Evolutionary conservation across 1,139 yeast genomes (phyloP).

Genomic region (Sugiyamaella neomexicana): DNA sequence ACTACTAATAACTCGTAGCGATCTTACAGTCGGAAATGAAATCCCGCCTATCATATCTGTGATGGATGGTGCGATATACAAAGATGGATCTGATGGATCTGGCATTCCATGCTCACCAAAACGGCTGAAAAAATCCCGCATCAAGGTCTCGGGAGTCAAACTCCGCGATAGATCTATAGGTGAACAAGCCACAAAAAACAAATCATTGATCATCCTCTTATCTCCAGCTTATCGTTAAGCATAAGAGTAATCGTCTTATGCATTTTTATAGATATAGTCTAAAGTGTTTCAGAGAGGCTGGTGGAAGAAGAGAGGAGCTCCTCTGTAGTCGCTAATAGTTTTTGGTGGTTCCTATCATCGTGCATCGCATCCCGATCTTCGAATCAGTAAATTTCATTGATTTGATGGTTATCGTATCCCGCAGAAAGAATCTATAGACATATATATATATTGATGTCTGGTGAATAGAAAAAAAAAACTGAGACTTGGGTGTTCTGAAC

Average conservation of each 20-base stretch:
- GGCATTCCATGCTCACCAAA: neutral
- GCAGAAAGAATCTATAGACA: neutral
- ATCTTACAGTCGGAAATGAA: too few species aligned
- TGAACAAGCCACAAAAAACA: neutral
- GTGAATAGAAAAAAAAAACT: neutral
- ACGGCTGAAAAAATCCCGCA: neutral
- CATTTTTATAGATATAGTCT: neutral
- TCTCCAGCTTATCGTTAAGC: neutral
- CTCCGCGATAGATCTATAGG: neutral
- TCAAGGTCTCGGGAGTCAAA: neutral
- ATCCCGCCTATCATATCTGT: too few species aligned
- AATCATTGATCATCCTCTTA: neutral
- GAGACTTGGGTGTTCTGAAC: neutral
- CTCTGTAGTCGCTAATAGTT: neutral
- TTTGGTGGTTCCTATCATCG: too few species aligned
- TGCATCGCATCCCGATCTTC: too few species aligned
- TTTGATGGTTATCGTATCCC: neutral
- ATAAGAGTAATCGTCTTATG: neutral
- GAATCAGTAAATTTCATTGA: too few species aligned
- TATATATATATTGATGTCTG: neutral
- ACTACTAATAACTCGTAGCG: too few species aligned
- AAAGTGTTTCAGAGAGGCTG: neutral
- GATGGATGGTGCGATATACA: too few species aligned
- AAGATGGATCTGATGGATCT: too few species aligned
- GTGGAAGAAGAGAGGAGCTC: neutral